Evolutionary conservation across 2,329 filamentous ascomycete genomes (phyloP).

Genomic region (Trichophyton schoenleinii): DNA sequence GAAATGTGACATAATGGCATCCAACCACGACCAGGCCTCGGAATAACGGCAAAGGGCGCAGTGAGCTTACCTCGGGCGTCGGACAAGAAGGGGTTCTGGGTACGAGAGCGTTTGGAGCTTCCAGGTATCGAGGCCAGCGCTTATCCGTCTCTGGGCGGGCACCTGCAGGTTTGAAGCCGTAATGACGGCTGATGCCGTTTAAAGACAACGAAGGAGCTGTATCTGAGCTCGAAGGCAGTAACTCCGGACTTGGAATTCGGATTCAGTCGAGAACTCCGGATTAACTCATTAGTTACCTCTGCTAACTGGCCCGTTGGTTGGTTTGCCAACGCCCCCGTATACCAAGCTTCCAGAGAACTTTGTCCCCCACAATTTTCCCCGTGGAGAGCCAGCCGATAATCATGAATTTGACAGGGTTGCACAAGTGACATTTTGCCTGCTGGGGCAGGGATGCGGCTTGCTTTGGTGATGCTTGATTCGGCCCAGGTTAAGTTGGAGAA

Average conservation of each 20-base stretch:
- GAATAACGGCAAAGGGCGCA: neutral
- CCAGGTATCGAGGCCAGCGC: neutral
- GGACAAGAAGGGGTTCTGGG: neutral
- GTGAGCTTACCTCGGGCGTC: neutral
- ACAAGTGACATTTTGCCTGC: neutral
- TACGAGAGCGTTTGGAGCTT: neutral
- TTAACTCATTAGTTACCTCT: neutral
- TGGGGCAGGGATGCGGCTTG: neutral
- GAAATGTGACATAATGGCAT: neutral
- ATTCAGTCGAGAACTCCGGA: neutral
- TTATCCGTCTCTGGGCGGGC: neutral
- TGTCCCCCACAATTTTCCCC: neutral
- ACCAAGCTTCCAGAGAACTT: neutral
- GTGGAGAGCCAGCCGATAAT: neutral
- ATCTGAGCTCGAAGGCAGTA: neutral
- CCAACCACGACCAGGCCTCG: neutral
- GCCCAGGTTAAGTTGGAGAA: neutral
- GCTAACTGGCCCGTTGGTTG: no score
- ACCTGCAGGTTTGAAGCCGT: no score
- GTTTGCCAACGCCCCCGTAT: neutral
- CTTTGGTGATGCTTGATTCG: conserved; percentile 1
- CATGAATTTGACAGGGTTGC: neutral
- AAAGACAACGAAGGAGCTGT: no score
- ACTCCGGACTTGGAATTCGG: neutral
- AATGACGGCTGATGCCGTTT: no score